phyloP scores from a whole-genome alignment of 192 early-diverging fungal species.

The Backusella mclennaniae region DNA sequence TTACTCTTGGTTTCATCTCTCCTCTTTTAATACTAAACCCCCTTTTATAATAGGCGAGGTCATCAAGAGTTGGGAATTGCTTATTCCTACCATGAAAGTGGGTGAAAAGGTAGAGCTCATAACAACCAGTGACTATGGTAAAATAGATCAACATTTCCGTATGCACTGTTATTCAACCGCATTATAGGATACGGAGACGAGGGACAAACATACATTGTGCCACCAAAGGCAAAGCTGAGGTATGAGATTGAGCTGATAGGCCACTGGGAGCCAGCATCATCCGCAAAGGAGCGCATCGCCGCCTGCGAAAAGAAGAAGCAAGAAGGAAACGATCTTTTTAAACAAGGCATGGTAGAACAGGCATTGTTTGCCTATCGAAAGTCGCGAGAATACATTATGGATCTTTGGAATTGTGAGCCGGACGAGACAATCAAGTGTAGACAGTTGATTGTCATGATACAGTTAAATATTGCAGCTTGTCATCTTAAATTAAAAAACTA shows the following conservation, averaged over 20 bases:
- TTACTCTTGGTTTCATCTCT: not conserved
- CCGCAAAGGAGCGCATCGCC: constrained; percentile 31
- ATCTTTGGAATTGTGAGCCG: constrained; percentile 23
- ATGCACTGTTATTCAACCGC: not conserved
- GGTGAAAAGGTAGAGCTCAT: constrained; percentile 41
- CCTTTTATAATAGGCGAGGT: constrained; percentile 28
- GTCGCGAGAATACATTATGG: constrained; percentile 25
- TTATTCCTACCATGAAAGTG: constrained; percentile 43
- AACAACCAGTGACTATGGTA: constrained; percentile 42
- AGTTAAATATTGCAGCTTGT: constrained; percentile 33
- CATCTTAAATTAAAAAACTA: constrained; percentile 12
- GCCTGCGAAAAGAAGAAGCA: constrained; percentile 39
- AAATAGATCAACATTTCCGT: not conserved
- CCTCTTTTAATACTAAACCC: too few relatives aligned
- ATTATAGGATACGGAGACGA: constrained; percentile 34
- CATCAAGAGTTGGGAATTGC: constrained; percentile 40
- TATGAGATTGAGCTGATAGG: constrained; percentile 43
- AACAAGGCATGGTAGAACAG: constrained; percentile 24
- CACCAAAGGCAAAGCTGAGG: constrained; percentile 37
- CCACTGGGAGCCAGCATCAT: constrained; percentile 37
- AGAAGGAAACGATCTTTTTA: constrained; percentile 41
- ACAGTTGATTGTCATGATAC: constrained; percentile 13
- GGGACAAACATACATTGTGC: constrained; percentile 37
- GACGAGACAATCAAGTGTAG: constrained; percentile 22
- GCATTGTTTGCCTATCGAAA: constrained; percentile 39